phyloP scores from a whole-genome alignment of 2,329 filamentous ascomycete species.

The Delphinella strobiligena region DNA sequence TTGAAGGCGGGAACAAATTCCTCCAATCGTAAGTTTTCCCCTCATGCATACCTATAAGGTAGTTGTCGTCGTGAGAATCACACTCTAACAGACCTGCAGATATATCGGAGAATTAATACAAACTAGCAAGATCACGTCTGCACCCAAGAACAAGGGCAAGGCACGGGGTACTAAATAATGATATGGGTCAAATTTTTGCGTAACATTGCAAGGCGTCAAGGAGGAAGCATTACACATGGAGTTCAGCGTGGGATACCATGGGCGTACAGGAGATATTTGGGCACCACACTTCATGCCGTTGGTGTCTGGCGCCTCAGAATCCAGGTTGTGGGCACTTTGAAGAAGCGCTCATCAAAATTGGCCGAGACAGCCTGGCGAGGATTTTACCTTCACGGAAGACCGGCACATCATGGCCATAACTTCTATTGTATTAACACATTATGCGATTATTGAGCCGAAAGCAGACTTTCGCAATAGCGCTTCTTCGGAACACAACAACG shows the following conservation, averaged over 20 bases:
- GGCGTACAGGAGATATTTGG: background rate
- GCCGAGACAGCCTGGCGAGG: no score
- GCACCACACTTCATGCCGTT: no score
- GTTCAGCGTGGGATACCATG: background rate
- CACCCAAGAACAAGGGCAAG: constrained; percentile 38
- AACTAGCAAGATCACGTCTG: constrained; percentile 47
- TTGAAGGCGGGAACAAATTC: constrained; percentile 94
- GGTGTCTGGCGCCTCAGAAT: no score
- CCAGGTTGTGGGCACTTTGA: no score
- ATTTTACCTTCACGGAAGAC: no score
- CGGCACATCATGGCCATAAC: no score
- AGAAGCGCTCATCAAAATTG: no score
- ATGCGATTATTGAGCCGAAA: no score
- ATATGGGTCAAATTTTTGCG: constrained; percentile 2
- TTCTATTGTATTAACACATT: no score
- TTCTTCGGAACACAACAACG: no score
- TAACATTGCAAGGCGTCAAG: constrained; percentile 1
- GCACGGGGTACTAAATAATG: constrained; percentile 5
- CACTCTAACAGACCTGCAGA: constrained; percentile 34
- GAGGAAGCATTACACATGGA: background rate
- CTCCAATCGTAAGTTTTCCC: constrained; percentile 51
- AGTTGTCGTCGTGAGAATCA: background rate
- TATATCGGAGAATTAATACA: constrained; percentile 96
- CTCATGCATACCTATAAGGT: background rate
- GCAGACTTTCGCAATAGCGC: no score